Conservation (phyloP, 2,329 filamentous ascomycete species). For the Arthrobotrys pseudoclavata region DNA sequence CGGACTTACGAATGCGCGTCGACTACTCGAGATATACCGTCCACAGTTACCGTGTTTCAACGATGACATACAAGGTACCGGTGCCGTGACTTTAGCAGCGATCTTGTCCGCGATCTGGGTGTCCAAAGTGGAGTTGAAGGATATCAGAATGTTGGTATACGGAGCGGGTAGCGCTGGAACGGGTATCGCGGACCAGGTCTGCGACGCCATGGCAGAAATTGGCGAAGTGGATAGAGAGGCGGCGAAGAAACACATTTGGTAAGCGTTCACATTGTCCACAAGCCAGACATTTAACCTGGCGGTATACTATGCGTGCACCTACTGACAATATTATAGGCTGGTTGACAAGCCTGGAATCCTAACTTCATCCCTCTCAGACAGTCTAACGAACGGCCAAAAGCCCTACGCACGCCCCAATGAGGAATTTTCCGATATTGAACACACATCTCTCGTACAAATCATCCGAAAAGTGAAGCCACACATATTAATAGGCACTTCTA, state of each 20-base stretch:
- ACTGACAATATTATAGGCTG: conserved; percentile 70
- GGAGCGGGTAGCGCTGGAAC: conserved; percentile 79
- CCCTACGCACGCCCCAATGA: conserved; percentile 75
- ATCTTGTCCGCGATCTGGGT: conserved; percentile 82
- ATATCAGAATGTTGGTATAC: conserved; percentile 80
- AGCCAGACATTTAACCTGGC: neutral
- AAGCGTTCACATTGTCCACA: conserved; percentile 60
- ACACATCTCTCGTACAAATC: conserved; percentile 75
- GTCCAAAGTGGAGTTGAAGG: conserved; percentile 75
- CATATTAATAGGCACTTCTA: conserved; percentile 86
- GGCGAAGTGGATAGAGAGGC: conserved; percentile 77
- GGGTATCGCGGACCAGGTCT: conserved; percentile 82
- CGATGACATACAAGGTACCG: conserved; percentile 90
- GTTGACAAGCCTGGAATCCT: conserved; percentile 86
- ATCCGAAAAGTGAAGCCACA: conserved; percentile 81
- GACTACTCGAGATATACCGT: conserved; percentile 81
- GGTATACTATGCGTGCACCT: neutral
- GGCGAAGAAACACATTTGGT: conserved; percentile 85
- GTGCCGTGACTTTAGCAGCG: conserved; percentile 86
- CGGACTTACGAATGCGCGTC: conserved; percentile 80
- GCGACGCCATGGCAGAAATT: conserved; percentile 81
- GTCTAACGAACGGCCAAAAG: conserved; percentile 77
- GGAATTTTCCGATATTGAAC: conserved; percentile 74
- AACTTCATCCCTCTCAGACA: conserved; percentile 73
- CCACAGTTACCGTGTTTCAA: conserved; percentile 86